Evolutionary conservation across 2,329 filamentous ascomycete genomes (phyloP).

Genomic region (Colletotrichum liaoningense): DNA sequence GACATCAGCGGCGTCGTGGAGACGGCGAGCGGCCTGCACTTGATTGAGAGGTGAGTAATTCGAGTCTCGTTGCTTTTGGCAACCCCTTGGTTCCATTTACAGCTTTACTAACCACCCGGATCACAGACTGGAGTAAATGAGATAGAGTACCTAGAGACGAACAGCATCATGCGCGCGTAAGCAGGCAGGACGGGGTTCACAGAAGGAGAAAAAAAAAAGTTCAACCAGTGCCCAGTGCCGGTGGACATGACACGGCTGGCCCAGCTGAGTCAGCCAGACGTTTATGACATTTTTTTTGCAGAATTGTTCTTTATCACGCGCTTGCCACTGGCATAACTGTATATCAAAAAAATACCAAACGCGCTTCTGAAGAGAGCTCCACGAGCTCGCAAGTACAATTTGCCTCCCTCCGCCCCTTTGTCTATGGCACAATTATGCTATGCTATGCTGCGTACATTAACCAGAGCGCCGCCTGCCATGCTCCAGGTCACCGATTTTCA

Average conservation of each 20-base stretch:
- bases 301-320: neutral
- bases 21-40: slow-evolving; percentile 92
- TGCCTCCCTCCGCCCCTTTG: neutral
- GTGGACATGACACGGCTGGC: neutral
- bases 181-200: neutral
- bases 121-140: slow-evolving; percentile 61
- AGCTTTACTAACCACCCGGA: slow-evolving; percentile 69
- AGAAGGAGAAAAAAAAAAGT: slow-evolving; percentile 1
- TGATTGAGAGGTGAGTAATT: slow-evolving; percentile 87
- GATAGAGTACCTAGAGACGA: neutral
- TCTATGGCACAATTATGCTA: neutral
- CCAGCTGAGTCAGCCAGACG: neutral
- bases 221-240: neutral
- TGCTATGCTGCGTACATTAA: neutral
- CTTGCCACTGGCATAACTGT: slow-evolving; percentile 18
- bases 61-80: neutral
- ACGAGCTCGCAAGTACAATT: neutral
- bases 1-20: slow-evolving; percentile 90
- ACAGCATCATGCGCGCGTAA: neutral
- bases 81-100: neutral
- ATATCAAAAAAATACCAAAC: slow-evolving; percentile 31
- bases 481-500: neutral
- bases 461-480: neutral
- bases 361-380: slow-evolving; percentile 16
- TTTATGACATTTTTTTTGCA: neutral